Conservation (phyloP, 2,329 filamentous ascomycete species). For the Pyricularia sp. region DNA sequence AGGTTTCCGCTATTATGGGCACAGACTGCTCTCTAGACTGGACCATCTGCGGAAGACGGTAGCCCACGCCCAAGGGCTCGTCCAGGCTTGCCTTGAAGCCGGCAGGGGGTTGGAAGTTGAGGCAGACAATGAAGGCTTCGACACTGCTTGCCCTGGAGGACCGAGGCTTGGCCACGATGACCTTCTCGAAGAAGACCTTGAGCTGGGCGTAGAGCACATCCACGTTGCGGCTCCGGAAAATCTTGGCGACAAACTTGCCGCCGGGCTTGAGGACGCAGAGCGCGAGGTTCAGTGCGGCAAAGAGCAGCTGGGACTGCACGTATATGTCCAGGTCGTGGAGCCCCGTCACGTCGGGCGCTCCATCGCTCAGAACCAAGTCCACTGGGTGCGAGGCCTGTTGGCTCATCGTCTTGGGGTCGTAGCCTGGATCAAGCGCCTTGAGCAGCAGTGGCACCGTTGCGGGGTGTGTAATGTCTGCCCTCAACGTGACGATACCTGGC, state of each 20-base stretch:
- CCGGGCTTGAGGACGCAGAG: conserved; percentile 85
- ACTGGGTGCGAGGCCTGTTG: conserved; percentile 60
- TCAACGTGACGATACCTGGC: conserved; percentile 80
- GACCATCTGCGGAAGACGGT: conserved; percentile 37
- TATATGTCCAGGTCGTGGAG: conserved; percentile 97
- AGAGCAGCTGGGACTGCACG: conserved; percentile 89
- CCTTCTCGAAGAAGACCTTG: conserved; percentile 76
- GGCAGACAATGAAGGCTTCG: conserved; percentile 91
- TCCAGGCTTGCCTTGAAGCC: conserved; percentile 67
- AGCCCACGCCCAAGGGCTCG: conserved; percentile 56
- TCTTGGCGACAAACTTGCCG: conserved; percentile 95
- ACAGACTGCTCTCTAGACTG: conserved; percentile 8
- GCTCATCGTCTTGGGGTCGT: conserved; percentile 32
- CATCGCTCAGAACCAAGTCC: conserved; percentile 88
- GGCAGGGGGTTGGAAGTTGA: conserved; percentile 69
- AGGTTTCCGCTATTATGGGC: conserved; percentile 25
- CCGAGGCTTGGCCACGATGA: conserved; percentile 84
- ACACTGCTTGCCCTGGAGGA: conserved; percentile 93
- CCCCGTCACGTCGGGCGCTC: conserved; percentile 90
- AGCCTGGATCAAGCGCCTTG: conserved; percentile 65
- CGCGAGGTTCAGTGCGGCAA: conserved; percentile 84
- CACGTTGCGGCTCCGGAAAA: conserved; percentile 90
- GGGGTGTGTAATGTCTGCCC: conserved; percentile 94
- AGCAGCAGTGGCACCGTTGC: conserved; percentile 85
- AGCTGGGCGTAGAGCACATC: conserved; percentile 90